phyloP scores from a whole-genome alignment of 73 alveolate genomes.

The Stentor roeselii region DNA sequence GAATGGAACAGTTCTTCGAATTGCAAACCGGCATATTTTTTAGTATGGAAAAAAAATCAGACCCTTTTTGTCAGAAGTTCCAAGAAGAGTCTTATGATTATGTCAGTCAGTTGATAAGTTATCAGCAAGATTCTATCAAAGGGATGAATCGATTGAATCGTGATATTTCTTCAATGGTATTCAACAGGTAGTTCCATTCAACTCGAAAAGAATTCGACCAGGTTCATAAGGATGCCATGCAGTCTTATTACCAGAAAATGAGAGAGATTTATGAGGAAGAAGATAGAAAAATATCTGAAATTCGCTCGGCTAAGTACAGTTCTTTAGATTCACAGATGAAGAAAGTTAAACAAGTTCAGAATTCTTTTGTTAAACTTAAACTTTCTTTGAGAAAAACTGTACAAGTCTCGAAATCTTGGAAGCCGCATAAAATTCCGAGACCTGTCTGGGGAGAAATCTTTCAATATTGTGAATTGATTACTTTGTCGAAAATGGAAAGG shows the following conservation, averaged over 20 bases:
- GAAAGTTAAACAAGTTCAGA: neutral
- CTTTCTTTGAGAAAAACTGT: neutral
- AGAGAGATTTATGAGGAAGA: neutral
- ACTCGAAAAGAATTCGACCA: neutral
- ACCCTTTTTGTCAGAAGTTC: neutral
- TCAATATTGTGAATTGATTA: neutral
- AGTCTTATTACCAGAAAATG: neutral
- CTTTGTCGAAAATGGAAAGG: neutral
- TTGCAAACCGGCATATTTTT: too few species aligned
- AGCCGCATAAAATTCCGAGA: constrained; percentile 8
- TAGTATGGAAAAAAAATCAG: neutral
- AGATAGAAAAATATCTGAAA: neutral
- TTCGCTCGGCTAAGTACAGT: neutral
- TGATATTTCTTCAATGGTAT: neutral
- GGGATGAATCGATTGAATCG: neutral
- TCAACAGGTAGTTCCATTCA: neutral
- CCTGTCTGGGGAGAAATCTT: constrained; percentile 18
- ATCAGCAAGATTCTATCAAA: neutral
- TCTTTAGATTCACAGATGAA: too few species aligned
- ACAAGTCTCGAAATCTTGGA: neutral
- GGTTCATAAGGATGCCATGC: neutral
- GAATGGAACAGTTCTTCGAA: too few species aligned
- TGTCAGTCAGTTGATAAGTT: too few species aligned
- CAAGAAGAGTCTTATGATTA: neutral
- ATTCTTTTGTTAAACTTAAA: neutral